Evolutionary conservation across 179 eudicot genomes (phyloP).

Genomic region (Carnegiea gigantea): DNA sequence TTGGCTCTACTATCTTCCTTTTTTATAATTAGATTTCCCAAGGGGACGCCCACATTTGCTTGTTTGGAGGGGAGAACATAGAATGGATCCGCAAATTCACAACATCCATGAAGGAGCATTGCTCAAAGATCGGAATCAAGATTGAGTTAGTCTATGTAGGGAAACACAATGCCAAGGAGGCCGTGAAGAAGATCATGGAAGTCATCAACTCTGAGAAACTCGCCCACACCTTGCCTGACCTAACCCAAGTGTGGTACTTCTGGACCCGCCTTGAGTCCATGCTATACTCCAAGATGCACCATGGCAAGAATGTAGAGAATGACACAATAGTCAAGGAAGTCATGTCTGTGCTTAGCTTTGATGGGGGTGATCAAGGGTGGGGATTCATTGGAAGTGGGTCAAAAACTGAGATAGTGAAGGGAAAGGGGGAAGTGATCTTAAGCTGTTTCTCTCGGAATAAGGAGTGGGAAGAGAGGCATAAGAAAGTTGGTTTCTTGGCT

Average conservation of each 20-base stretch:
- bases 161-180: constrained; percentile 19
- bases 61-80: constrained; percentile 26
- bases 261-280: constrained; percentile 23
- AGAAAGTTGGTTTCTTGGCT: neutral
- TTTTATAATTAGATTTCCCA: neutral
- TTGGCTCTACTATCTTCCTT: neutral
- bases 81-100: constrained; percentile 22
- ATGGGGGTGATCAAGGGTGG: constrained; percentile 50
- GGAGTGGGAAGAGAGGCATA: neutral
- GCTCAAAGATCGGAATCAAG: constrained; percentile 6
- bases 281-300: constrained; percentile 33
- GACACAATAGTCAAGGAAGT: constrained; percentile 48
- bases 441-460: neutral
- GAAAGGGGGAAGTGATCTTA: constrained; percentile 19
- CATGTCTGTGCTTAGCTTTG: constrained; percentile 44
- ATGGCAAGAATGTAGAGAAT: constrained; percentile 36
- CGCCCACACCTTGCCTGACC: constrained; percentile 14
- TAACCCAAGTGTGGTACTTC: constrained; percentile 14
- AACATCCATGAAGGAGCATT: constrained; percentile 11
- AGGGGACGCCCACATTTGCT: constrained; percentile 7
- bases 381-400: constrained; percentile 43
- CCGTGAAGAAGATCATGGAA: neutral
- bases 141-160: constrained; percentile 20
- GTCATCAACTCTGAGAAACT: constrained; percentile 1
- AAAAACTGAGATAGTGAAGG: constrained; percentile 32